These are phyloP conservation scores for Priceomyces medius DNA, from an alignment of 805 yeast species.

Conservation along the genomic window DNA sequence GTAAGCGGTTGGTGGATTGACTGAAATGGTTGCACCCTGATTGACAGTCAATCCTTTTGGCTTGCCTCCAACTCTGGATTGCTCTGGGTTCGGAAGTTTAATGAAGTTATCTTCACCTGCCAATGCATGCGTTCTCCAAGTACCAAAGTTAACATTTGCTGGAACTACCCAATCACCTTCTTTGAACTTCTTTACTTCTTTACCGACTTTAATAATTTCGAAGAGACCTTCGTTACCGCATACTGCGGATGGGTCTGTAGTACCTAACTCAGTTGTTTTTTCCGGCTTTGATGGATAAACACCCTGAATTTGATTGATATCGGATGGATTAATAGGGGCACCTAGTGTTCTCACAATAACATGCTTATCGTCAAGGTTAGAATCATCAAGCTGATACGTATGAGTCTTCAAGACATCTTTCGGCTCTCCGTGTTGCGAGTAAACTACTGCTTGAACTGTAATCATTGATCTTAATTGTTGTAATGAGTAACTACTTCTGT, in stretches of 20 bases:
- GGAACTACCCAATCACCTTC: conserved; percentile 92
- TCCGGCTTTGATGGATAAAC: conserved; percentile 49
- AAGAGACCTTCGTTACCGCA: conserved; percentile 95
- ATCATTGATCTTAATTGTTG: conserved; percentile 31
- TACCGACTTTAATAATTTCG: conserved; percentile 74
- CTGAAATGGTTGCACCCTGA: conserved; percentile 86
- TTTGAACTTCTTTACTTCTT: conserved; percentile 43
- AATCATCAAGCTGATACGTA: conserved; percentile 48
- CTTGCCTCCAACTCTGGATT: conserved; percentile 41
- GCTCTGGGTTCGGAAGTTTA: conserved; percentile 53
- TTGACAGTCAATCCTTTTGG: conserved; percentile 33
- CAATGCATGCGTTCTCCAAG: conserved; percentile 77
- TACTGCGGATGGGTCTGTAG: conserved; percentile 67
- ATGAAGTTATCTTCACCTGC: conserved; percentile 53
- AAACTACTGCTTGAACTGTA: conserved; percentile 66
- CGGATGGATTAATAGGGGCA: conserved; percentile 45
- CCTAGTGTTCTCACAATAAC: conserved; percentile 38
- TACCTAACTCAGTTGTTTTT: conserved; percentile 52
- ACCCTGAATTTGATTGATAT: conserved; percentile 47
- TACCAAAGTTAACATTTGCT: conserved; percentile 72
- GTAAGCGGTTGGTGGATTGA: conserved; percentile 91
- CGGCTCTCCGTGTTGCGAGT: conserved; percentile 68
- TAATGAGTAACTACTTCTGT: not conserved
- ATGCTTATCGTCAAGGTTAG: conserved; percentile 36
- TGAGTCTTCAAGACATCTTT: conserved; percentile 53